These are phyloP conservation scores for Amylocarpus encephaloides DNA, from an alignment of 2,329 filamentous ascomycete species.

Conservation along the genomic window DNA sequence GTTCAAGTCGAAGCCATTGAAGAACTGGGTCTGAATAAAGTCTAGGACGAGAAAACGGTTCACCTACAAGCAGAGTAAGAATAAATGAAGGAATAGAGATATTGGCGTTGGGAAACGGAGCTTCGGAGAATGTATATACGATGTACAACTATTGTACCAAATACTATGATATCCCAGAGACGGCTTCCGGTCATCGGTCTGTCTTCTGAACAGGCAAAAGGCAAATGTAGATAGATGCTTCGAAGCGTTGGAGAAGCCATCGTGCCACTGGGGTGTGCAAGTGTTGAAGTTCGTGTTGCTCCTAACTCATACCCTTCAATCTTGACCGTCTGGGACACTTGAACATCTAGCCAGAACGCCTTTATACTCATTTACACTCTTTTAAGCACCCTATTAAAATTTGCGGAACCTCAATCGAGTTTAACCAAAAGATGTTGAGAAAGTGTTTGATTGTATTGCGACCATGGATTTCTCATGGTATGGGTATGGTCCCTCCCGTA, in stretches of 20 bases:
- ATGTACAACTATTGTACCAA: neutral
- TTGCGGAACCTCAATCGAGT: no score
- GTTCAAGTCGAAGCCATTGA: slow-evolving; percentile 24
- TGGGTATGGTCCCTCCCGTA: neutral
- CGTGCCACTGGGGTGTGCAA: no score
- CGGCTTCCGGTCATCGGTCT: no score
- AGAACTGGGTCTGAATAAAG: neutral
- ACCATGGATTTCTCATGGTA: neutral
- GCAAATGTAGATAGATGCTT: no score
- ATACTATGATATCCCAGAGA: neutral
- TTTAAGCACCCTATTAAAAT: no score
- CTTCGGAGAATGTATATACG: neutral
- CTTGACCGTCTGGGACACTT: no score
- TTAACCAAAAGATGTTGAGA: no score
- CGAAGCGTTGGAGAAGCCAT: no score
- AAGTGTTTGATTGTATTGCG: neutral
- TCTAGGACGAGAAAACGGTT: slow-evolving; percentile 61
- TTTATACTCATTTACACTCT: no score
- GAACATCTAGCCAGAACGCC: no score
- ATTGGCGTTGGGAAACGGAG: neutral
- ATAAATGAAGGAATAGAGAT: slow-evolving; percentile 37
- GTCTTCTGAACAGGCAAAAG: neutral
- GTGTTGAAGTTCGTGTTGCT: no score
- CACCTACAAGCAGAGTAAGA: slow-evolving; percentile 65
- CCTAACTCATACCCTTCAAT: no score